Evolutionary conservation across 1,284 basidiomycete genomes (phyloP).

Genomic region (Pascua guehoae): DNA sequence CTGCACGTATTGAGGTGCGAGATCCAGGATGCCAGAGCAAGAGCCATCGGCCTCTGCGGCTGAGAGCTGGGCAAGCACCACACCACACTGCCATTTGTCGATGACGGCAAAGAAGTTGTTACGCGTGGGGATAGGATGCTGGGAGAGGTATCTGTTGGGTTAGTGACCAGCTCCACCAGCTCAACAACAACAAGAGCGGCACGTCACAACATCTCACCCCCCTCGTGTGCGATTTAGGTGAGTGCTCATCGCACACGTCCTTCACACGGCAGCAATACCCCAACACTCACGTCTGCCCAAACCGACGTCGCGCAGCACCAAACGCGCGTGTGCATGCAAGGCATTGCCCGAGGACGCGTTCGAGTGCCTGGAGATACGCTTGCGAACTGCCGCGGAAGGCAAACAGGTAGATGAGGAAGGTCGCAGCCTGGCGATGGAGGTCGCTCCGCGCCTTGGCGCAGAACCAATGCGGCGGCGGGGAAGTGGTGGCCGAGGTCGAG

Average conservation of each 20-base stretch:
- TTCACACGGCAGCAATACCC: neutral
- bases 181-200: too few species aligned
- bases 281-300: slow-evolving; percentile 63
- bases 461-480: slow-evolving; percentile 34
- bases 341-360: slow-evolving; percentile 60
- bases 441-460: slow-evolving; percentile 26
- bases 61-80: slow-evolving; percentile 25
- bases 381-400: slow-evolving; percentile 59
- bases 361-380: slow-evolving; percentile 61
- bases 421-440: slow-evolving; percentile 55
- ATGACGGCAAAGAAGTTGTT: slow-evolving; percentile 63
- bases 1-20: slow-evolving; percentile 58
- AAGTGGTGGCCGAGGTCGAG: neutral
- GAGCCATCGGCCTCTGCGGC: slow-evolving; percentile 2
- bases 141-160: slow-evolving; percentile 38
- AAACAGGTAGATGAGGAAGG: slow-evolving; percentile 72
- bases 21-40: slow-evolving; percentile 22
- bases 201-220: too few species aligned
- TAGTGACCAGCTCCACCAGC: neutral
- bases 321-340: slow-evolving; percentile 64
- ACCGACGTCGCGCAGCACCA: slow-evolving; percentile 60
- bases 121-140: slow-evolving; percentile 47
- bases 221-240: too few species aligned
- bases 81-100: slow-evolving; percentile 60
- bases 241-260: too few species aligned